Conservation (phyloP, 2,329 filamentous ascomycete species). For the Clonostachys rhizophaga region DNA sequence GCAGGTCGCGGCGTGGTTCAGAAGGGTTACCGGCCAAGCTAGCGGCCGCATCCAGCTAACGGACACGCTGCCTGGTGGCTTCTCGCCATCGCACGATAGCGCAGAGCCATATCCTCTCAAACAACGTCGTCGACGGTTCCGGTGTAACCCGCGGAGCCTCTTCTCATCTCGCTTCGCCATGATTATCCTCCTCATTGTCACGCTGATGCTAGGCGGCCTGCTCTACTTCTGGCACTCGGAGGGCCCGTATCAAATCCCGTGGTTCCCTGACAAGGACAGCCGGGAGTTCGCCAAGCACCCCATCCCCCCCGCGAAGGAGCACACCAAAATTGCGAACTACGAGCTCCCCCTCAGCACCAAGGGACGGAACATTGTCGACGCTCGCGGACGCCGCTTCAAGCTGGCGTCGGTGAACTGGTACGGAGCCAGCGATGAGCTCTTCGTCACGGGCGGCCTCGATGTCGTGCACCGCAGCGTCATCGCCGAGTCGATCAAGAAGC, state of each 20-base stretch:
- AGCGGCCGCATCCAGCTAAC: no score
- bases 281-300: conserved; percentile 42
- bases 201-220: conserved; percentile 19
- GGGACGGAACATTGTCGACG: conserved; percentile 58
- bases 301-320: conserved; percentile 35
- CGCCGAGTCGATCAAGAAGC: conserved; percentile 49
- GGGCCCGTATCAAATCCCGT: conserved; percentile 33
- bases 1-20: no score
- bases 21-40: no score
- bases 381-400: conserved; percentile 51
- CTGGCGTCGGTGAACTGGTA: conserved; percentile 68
- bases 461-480: conserved; percentile 57
- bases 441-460: conserved; percentile 60
- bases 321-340: conserved; percentile 40
- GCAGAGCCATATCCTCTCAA: no score
- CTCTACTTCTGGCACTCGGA: conserved; percentile 40
- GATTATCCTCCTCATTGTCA: conserved; percentile 20
- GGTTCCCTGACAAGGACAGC: conserved; percentile 43
- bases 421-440: conserved; percentile 62
- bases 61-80: no score
- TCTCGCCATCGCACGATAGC: no score
- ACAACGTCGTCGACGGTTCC: no score
- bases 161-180: background rate
- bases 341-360: conserved; percentile 52
- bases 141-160: no score